phyloP scores from a whole-genome alignment of 495 filamentous ascomycete genomes.

The Glutinoglossum americanum region DNA sequence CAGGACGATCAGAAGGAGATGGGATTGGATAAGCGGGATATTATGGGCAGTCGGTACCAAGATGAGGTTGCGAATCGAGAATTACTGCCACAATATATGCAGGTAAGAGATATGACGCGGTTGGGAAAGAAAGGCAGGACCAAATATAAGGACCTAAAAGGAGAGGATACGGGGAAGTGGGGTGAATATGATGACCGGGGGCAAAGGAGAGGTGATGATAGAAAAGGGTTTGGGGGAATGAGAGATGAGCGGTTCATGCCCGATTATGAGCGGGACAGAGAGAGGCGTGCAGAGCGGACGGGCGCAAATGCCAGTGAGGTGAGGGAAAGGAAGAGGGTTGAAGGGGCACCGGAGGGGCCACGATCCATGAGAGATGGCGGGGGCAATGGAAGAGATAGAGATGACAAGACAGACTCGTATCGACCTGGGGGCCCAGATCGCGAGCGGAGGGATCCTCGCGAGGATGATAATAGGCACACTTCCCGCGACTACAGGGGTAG shows the following conservation, averaged over 20 bases:
- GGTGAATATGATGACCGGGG: slow-evolving; percentile 25
- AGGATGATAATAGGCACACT: not conserved
- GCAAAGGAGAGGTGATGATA: not conserved
- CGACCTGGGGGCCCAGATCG: not conserved
- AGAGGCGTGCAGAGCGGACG: not conserved
- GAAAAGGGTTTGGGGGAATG: not conserved
- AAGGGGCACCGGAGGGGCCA: slow-evolving; percentile 1
- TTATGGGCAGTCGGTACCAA: slow-evolving; percentile 57
- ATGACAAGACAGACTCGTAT: slow-evolving; percentile 2
- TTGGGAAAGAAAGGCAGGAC: slow-evolving; percentile 82
- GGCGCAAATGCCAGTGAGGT: slow-evolving; percentile 7
- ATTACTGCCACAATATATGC: slow-evolving; percentile 75
- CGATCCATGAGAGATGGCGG: not conserved
- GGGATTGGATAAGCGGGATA: slow-evolving; percentile 51
- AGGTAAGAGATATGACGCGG: slow-evolving; percentile 84
- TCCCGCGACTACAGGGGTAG: too few relatives aligned
- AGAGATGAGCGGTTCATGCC: slow-evolving; percentile 5
- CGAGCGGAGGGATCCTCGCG: not conserved
- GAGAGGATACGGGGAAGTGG: slow-evolving; percentile 82
- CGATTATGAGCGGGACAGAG: slow-evolving; percentile 1
- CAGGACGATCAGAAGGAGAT: slow-evolving; percentile 53
- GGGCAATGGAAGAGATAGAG: not conserved
- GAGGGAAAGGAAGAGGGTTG: slow-evolving; percentile 1
- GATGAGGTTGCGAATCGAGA: slow-evolving; percentile 67
- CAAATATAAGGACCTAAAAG: slow-evolving; percentile 69